A percentile compares a stretch with the other conserved stretches of the same genome.
Evolutionary conservation across 2,329 filamentous ascomycete genomes (phyloP).

Genomic region (Cryphonectria japonica): DNA sequence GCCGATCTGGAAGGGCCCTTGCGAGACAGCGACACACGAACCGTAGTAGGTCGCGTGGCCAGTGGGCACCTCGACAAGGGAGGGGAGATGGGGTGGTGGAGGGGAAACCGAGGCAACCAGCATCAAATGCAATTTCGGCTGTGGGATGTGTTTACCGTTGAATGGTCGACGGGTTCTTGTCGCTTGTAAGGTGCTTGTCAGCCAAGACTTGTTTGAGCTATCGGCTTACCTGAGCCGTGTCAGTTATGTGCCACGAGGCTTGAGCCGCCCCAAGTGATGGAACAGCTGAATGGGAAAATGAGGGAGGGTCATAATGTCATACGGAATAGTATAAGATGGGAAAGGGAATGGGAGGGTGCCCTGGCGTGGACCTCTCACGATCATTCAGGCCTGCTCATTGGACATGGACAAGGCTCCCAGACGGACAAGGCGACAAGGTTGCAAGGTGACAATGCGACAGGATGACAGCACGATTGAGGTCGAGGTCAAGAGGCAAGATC

Average conservation of each 20-base stretch:
- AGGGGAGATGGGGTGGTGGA: not conserved
- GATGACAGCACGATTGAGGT: not conserved
- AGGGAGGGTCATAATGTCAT: too few species aligned
- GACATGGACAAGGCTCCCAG: not conserved
- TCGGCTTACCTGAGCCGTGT: not conserved
- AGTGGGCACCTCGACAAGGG: not conserved
- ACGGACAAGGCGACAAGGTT: not conserved
- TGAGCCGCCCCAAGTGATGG: not conserved
- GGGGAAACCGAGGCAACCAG: not conserved
- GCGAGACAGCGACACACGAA: not conserved
- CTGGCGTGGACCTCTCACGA: not conserved
- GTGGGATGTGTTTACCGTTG: not conserved
- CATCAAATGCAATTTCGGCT: not conserved
- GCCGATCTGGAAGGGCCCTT: conserved; percentile 3
- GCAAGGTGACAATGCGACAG: not conserved
- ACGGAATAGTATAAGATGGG: not conserved
- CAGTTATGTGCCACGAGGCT: not conserved
- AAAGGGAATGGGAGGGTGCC: not conserved
- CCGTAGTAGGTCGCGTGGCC: not conserved
- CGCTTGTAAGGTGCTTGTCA: not conserved
- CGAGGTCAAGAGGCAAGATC: not conserved
- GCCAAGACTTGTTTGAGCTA: not conserved
- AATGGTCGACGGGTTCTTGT: not conserved
- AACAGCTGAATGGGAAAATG: not conserved
- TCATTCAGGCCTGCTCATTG: not conserved